These are phyloP conservation scores for Colletotrichum abscissum DNA, from an alignment of 2,329 filamentous ascomycete species.

Conservation along the genomic window DNA sequence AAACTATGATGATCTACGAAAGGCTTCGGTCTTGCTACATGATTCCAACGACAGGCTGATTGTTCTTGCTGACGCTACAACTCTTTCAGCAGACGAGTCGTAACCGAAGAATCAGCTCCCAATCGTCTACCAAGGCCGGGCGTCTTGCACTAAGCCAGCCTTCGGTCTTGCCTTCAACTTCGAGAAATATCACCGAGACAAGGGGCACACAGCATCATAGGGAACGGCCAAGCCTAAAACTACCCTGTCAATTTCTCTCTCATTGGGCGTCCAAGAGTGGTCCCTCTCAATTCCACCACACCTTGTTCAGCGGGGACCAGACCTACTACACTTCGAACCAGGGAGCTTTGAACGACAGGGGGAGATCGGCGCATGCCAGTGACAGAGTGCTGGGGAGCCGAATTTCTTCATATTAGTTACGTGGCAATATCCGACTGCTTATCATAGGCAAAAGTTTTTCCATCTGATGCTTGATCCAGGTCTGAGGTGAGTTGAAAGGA, in stretches of 20 bases:
- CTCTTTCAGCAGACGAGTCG: background rate
- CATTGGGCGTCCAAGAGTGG: slow-evolving; percentile 3
- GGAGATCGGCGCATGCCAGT: background rate
- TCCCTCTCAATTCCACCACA: slow-evolving; percentile 7
- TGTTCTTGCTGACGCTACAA: background rate
- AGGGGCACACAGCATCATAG: slow-evolving; percentile 1
- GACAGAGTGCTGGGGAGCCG: slow-evolving; percentile 9
- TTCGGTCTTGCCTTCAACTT: slow-evolving; percentile 15
- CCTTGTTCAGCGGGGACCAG: slow-evolving; percentile 16
- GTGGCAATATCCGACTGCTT: too few species aligned
- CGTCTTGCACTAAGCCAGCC: slow-evolving; percentile 7
- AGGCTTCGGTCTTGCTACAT: too few species aligned
- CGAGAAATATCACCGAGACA: slow-evolving; percentile 17
- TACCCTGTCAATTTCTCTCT: background rate
- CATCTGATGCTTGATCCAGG: slow-evolving; percentile 7
- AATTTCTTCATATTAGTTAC: too few species aligned
- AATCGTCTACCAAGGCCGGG: slow-evolving; percentile 12
- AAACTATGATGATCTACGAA: too few species aligned
- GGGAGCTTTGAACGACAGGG: background rate
- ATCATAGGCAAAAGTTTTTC: too few species aligned
- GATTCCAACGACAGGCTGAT: too few species aligned
- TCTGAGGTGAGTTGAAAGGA: slow-evolving; percentile 3
- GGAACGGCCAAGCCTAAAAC: background rate
- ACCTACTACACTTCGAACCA: background rate
- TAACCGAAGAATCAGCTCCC: background rate